Evolutionary conservation across 2,329 filamentous ascomycete species (phyloP), one percentile per base, ranked within the genome.

Genomic region (Apiospora marii): DNA sequence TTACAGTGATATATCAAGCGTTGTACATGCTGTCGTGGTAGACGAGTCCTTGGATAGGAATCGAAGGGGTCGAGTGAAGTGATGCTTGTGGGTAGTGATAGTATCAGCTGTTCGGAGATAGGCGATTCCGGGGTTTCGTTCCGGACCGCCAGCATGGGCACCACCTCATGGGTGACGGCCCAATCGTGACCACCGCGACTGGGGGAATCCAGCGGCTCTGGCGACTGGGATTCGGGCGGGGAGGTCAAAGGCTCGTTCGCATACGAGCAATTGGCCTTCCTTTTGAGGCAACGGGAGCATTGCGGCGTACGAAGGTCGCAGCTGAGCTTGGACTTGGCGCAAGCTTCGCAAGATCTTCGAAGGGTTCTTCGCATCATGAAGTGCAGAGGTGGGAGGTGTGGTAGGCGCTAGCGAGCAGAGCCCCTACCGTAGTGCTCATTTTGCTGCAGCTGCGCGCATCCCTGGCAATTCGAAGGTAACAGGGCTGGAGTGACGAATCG

Each of bases 1-100:
- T 73, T 83, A 90, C 88, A 90, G 75, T 83, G 83, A 74, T 89
- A 84, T 37, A 90, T 89, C n/a, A 90, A 83, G 44, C 85, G 83
- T 74, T 90, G 87, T 48, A 89, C 86, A 37, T 85, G 86, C 22
- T 80, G 78, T 30, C 86, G 83, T 6, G 86, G 84, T 41, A 90
- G 84, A 72, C 87, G 84, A 0, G 87, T 89, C 30, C 79, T 80
- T 6, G 88, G 88, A 75, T 89, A 89, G 3, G 87, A 87, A 69
- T 90, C 87, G 73, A 90, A 90, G 0, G 88, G 88, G 74, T 90
- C 88, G 48, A 89, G 77, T 12, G 82, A 48, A n/a, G 64, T 14
- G 58, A 64, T 64, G 58, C 58, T 64, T 24, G 58, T 64, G 30
- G 58, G 58, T 22, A 64, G 44, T 68, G 48, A 68, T 67, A 72